Base-by-base conservation (phyloP, 352 stramenopile species). In the Pythium utonaiense region DNA sequence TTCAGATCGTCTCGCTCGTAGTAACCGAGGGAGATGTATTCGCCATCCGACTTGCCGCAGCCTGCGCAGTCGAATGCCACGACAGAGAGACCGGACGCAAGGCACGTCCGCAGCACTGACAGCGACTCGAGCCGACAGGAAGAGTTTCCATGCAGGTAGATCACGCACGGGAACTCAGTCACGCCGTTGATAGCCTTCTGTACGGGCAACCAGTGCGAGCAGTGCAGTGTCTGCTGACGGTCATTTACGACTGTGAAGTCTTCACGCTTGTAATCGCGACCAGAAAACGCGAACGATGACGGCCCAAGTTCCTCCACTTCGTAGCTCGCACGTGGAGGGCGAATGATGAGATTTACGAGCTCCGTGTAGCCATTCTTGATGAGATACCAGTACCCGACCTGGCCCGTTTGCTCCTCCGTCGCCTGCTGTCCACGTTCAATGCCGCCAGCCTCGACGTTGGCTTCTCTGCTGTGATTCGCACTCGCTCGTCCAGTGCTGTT, bases 111-210 rank as follows among this genome's bases (percentile, higher is more conserved):
- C 41, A 87, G 91, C 51, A 87, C 96, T 4, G 95, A 93, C 12
- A 99, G 61, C n/a, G 96, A 91, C 69, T 99, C 96, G 0, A 98
- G 77, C 1, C 96, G 79, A 61, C 91, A 97, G 13, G 89, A 98
- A 10, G 92, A 98, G 70, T 99, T 99, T 53, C 97, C 97, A 65
- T 99, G 97, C 57, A 99, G 80, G 59, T 99, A 99, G 57, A 99
- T 98, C 4, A 99, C 80, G 66, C 95, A 98, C 14, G 91, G 88
- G 44, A 94, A 68, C 36, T 80, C 66, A 3, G 53, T 62, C 22
- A 71, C 57, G 9, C 66, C 51, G 51, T 71, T 42, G n/a, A 64
- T 64, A 21, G 66, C 64, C 25, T 54, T 60, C 42, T 69, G 73
- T 2, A 85, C 68, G 0, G 91, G 93, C 59, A 88, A 77, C 97